Percentiles rank a stretch among this genome's conserved stretches.
Evolutionary conservation across 2,329 filamentous ascomycete genomes (phyloP).

Genomic region (Pseudogymnoascus sp.): DNA sequence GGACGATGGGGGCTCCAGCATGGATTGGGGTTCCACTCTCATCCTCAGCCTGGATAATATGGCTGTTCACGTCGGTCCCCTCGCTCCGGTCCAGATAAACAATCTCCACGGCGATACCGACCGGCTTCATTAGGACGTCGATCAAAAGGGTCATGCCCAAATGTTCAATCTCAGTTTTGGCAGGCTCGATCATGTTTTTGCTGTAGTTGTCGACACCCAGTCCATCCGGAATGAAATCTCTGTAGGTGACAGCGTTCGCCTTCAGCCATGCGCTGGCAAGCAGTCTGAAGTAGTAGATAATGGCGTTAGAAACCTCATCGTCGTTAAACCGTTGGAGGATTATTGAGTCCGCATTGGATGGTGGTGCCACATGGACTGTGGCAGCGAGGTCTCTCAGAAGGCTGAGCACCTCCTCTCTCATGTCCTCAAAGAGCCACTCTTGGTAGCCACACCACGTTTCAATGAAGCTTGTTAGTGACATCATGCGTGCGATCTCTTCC

Average conservation of each 20-base stretch:
- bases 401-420: constrained; percentile 64
- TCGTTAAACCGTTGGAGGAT: constrained; percentile 66
- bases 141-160: constrained; percentile 72
- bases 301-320: constrained; percentile 53
- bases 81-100: constrained; percentile 83
- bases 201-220: constrained; percentile 60
- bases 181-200: constrained; percentile 60
- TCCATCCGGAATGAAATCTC: constrained; percentile 57
- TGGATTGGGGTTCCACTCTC: constrained; percentile 26
- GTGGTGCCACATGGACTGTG: constrained; percentile 38
- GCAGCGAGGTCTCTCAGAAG: constrained; percentile 57
- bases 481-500: constrained; percentile 64
- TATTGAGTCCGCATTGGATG: constrained; percentile 48
- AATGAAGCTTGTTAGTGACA: constrained; percentile 62
- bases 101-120: constrained; percentile 74
- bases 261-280: constrained; percentile 82
- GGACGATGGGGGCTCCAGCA: constrained; percentile 42
- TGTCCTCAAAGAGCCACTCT: constrained; percentile 69
- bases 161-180: constrained; percentile 80
- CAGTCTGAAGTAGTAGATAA: constrained; percentile 79
- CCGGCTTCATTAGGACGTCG: constrained; percentile 70
- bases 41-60: constrained; percentile 34
- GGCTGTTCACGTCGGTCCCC: constrained; percentile 63
- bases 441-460: constrained; percentile 63
- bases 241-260: constrained; percentile 59